Base-by-base conservation (phyloP, 176 grass and related monocot species). In the Triticum dicoccoides region DNA sequence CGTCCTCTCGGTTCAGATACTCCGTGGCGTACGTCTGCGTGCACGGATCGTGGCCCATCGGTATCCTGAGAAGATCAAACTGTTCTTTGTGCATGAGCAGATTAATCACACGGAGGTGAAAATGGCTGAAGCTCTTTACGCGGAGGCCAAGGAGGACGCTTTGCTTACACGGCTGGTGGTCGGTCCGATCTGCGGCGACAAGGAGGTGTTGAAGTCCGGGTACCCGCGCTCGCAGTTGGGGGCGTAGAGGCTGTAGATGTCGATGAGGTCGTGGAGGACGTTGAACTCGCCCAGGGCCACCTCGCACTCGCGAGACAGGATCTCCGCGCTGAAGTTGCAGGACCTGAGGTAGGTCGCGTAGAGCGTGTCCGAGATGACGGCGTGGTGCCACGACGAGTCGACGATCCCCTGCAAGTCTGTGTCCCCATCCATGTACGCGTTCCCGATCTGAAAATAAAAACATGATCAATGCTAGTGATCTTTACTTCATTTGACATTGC, bases 211-310 rank as follows among this genome's bases (percentile, higher is more conserved):
- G 59, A 85, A 76, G 42, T 80, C 70, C 12, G 88, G 88, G 88
- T 89, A 89, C 9, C 88, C 88, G 24, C 74, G 56, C 27, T 89
- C 88, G 44, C 88, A 82, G 1, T 64, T 63, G 0, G 75, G 69
- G 4, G 86, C 61, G 81, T 93, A 90, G 37, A 93, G 25, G 79
- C 91, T 93, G 80, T 93, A 93, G 47, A 93, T 86, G 34, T 93
- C 91, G 54, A 90, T 90, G 86, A 90, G 62, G 0, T 83, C 21
- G 14, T 86, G 58, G 62, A 90, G 88, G 1, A 37, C 88, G 44
- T 6, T 69, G 79, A 76, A 93, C 13, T 88, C 29, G 1, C 2
- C 18, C n/a, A 88, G 2, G 24, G 79, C 88, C 3, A 61, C 39
- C 21, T n/a, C 18, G 78, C 88, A 93, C 12, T 84, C 66, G 2